Conservation (phyloP, 108 stramenopile species). For the Cyclotella cryptica region DNA sequence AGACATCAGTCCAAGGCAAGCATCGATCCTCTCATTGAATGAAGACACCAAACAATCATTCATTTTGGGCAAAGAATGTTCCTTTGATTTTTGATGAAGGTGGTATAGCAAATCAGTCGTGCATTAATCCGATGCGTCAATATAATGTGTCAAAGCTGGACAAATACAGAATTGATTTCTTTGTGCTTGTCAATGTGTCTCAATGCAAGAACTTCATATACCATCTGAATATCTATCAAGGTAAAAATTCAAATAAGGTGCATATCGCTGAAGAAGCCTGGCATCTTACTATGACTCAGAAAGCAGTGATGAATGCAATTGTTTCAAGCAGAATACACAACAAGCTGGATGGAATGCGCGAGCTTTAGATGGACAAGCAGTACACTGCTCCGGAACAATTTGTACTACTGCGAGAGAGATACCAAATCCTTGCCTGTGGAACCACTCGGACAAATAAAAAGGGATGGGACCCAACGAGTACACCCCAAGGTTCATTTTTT, state of each 20-base stretch:
- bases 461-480: not conserved
- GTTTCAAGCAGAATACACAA: not conserved
- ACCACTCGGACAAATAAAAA: not conserved
- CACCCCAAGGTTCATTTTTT: not conserved
- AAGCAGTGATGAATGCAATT: conserved; percentile 22
- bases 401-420: conserved; percentile 6
- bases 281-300: not conserved
- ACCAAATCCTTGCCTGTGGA: conserved; percentile 18
- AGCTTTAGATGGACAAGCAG: conserved; percentile 11
- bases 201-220: not conserved
- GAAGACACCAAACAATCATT: too few relatives aligned
- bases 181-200: too few relatives aligned
- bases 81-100: too few relatives aligned
- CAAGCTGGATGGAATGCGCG: not conserved
- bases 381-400: conserved; percentile 15
- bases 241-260: not conserved
- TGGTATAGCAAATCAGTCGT: too few relatives aligned
- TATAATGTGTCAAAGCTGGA: too few relatives aligned
- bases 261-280: not conserved
- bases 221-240: not conserved
- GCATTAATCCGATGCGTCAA: too few relatives aligned
- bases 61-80: too few relatives aligned
- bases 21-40: too few relatives aligned
- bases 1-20: too few relatives aligned
- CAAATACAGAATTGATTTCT: too few relatives aligned